phyloP scores from a whole-genome alignment of 139 green algal genomes.

The Yamagishiella unicocca region DNA sequence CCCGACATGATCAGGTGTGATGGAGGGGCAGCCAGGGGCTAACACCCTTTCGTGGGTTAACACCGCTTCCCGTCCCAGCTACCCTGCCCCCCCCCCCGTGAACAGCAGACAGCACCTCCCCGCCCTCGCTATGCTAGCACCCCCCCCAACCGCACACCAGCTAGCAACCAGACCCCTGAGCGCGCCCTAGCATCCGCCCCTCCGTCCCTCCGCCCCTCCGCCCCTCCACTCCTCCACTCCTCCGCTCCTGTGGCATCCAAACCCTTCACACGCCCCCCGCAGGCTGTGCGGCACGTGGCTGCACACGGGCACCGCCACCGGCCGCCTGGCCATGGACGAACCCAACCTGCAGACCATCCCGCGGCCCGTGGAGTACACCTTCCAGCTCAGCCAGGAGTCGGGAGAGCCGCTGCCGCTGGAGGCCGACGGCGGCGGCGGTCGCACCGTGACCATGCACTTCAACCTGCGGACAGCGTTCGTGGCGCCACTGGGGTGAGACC shows the following conservation, averaged over 20 bases:
- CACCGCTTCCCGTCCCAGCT: no score
- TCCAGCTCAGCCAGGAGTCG: slow-evolving; percentile 43
- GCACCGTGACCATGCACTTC: slow-evolving; percentile 23
- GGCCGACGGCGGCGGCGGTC: not conserved
- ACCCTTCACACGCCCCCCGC: not conserved
- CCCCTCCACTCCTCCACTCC: not conserved
- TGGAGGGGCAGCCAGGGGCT: not conserved
- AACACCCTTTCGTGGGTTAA: no score
- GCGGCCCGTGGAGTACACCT: slow-evolving; percentile 58
- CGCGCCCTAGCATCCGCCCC: no score
- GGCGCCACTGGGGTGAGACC: slow-evolving; percentile 52
- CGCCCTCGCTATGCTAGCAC: no score
- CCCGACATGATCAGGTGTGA: slow-evolving; percentile 18
- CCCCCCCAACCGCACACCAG: no score
- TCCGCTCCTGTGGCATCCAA: not conserved
- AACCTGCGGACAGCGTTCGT: slow-evolving; percentile 71
- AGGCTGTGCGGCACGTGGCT: slow-evolving; percentile 73
- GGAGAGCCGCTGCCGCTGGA: not conserved
- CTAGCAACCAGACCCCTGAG: no score
- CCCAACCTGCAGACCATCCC: slow-evolving; percentile 82
- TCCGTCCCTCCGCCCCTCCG: not conserved
- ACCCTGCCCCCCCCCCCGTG: no score
- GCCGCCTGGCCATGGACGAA: slow-evolving; percentile 87
- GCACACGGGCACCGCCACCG: slow-evolving; percentile 84
- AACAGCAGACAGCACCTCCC: no score